Evolutionary conservation across 805 yeast genomes (phyloP), one percentile per base, ranked within the genome.

Genomic region (Isabelozyma gotoi): DNA sequence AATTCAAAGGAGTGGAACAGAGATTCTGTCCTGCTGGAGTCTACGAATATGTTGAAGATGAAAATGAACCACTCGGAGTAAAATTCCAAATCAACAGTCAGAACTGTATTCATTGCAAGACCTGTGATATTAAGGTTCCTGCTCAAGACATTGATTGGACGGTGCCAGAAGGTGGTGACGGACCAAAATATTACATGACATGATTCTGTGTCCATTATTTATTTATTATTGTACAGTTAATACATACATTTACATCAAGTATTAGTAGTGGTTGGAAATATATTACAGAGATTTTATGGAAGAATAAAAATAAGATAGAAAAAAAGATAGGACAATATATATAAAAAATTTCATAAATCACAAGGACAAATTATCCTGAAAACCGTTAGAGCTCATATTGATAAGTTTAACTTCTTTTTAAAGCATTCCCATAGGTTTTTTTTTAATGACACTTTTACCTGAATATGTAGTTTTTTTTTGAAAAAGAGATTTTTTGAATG

Each of bases 81-180:
- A 79, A 82, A 58, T 92, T 94, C 68, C 94, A 88, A 63, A 92
- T 94, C 67, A 94, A 94, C 68, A 81, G 96, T 16, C 99, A 94
- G 68, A 94, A 94, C 67, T 94, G 99, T 73, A 91, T 94, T 52
- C 99, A 94, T 66, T 94, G 99, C 73, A 94, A 94, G 68, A 92
- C 98, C 2, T 92, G 99, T 73, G 99, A 94, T 67, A 94, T 94
- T 64, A 94, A 94, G 67, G 95, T 85, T 7, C 99, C 99, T 6
- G 76, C 88, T 0, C 97, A 92, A 67, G 97, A 91, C 60, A 94
- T 94, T 49, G 77, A 80, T 60, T 94, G 99, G 99, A 80, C 83
- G 10, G 96, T 89, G n/a, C 99, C 99, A 6, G 98, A 94, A 71
- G 98, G 99, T 48, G 97, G 98, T 21, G 99, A 87, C 63, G 99